Conservation (phyloP, 169 alveolate genomes). For the Cytauxzoon felis region DNA sequence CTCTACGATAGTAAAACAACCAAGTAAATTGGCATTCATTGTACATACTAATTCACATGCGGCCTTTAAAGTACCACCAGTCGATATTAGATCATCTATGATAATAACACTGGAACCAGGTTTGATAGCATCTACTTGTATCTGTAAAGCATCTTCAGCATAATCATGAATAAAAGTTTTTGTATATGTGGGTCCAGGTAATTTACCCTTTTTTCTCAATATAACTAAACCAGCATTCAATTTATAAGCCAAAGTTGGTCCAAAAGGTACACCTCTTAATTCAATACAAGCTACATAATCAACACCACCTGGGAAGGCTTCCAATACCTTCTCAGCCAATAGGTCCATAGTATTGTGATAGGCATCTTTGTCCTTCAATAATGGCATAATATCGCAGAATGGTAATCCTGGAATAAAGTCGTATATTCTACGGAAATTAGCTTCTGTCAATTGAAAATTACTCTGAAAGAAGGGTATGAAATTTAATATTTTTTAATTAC, state of each 20-base stretch:
- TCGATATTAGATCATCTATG: not conserved
- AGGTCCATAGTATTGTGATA: not conserved
- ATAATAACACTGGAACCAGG: not conserved
- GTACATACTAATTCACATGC: not conserved
- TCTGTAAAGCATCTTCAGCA: not conserved
- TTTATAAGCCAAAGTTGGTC: not conserved
- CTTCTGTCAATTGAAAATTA: not conserved
- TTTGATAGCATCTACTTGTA: not conserved
- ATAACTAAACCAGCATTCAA: not conserved
- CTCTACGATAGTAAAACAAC: not conserved
- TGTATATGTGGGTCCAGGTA: not conserved
- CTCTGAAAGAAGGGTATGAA: no score
- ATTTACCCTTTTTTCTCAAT: not conserved
- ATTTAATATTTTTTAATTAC: no score
- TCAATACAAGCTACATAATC: constrained; percentile 1
- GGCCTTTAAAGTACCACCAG: not conserved
- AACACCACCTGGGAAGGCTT: constrained; percentile 2
- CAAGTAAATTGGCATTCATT: not conserved
- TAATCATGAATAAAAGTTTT: not conserved
- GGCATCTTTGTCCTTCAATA: not conserved
- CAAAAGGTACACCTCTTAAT: constrained; percentile 6
- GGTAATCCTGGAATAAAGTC: not conserved
- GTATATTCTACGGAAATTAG: not conserved
- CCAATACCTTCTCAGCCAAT: constrained; percentile 2
- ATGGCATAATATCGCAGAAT: constrained; percentile 6